Percentiles rank a stretch among this genome's conserved stretches.
Evolutionary conservation across 768 basidiomycete species (phyloP).

Genomic region (Termitomyces sp.): DNA sequence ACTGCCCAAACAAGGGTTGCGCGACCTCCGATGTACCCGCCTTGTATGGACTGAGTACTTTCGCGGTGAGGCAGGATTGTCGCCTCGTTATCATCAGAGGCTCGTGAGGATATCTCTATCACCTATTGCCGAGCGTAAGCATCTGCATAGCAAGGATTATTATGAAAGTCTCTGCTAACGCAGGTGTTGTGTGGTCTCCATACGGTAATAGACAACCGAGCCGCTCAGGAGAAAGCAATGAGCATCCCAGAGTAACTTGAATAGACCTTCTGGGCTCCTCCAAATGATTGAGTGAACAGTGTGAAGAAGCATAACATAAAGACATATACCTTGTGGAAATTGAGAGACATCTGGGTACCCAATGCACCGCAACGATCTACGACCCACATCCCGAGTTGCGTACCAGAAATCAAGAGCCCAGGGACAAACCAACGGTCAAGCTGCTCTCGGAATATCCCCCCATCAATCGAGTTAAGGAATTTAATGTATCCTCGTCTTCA

Average conservation of each 20-base stretch:
- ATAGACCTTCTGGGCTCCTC: background rate
- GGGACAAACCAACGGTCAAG: slow-evolving; percentile 10
- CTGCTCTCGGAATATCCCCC: slow-evolving; percentile 7
- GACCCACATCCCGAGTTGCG: background rate
- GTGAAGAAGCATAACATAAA: too few relatives aligned
- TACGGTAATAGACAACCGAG: background rate
- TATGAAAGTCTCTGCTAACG: background rate
- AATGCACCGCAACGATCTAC: slow-evolving; percentile 7
- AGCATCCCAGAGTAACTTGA: background rate
- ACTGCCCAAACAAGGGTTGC: too few relatives aligned
- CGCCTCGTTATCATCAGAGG: too few relatives aligned
- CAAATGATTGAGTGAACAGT: background rate
- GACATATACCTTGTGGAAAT: slow-evolving; percentile 9
- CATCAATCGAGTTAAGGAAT: background rate
- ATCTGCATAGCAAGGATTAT: background rate
- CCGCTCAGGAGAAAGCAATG: too few relatives aligned
- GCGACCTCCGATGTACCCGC: too few relatives aligned
- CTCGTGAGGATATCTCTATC: slow-evolving; percentile 1
- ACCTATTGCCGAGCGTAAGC: background rate
- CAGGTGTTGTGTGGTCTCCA: background rate
- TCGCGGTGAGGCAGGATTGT: too few relatives aligned
- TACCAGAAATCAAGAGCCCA: slow-evolving; percentile 1
- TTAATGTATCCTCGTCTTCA: slow-evolving; percentile 4
- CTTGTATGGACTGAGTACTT: too few relatives aligned
- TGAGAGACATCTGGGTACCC: slow-evolving; percentile 1